These are phyloP conservation scores for Paecilomyces variotii DNA, from an alignment of 2,329 filamentous ascomycete genomes.

Conservation along the genomic window DNA sequence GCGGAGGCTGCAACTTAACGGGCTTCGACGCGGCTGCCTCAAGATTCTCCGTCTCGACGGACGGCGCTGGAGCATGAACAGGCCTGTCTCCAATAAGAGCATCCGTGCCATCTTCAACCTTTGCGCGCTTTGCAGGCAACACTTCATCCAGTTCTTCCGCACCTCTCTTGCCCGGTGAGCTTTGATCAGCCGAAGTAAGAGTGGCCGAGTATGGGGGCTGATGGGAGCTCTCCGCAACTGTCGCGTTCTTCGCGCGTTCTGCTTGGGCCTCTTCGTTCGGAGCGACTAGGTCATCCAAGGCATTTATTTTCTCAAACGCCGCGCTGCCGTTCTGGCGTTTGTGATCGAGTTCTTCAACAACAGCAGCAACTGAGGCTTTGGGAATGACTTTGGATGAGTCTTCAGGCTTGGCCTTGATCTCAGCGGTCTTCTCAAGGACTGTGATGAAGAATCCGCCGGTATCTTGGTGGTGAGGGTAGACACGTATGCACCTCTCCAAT, in stretches of 20 bases:
- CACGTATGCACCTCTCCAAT: conserved; percentile 81
- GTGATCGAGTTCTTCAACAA: conserved; percentile 27
- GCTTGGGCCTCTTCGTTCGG: conserved; percentile 19
- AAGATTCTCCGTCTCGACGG: conserved; percentile 14
- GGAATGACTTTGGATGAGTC: conserved; percentile 32
- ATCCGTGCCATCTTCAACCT: conserved; percentile 32
- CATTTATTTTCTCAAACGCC: conserved; percentile 29
- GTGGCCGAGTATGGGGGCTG: conserved; percentile 26
- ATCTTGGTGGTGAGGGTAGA: conserved; percentile 92
- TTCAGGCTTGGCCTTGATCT: conserved; percentile 72
- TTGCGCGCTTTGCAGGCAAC: conserved; percentile 37
- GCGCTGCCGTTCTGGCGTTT: conserved; percentile 21
- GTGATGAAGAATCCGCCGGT: conserved; percentile 98
- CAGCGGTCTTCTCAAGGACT: conserved; percentile 82
- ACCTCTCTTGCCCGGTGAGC: conserved; percentile 23
- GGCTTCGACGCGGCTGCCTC: conserved; percentile 15
- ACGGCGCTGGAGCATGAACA: conserved; percentile 22
- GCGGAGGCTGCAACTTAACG: conserved; percentile 13
- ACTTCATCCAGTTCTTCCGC: conserved; percentile 28
- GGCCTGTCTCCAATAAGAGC: conserved; percentile 30
- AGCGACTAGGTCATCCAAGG: conserved; percentile 32
- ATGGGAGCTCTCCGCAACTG: conserved; percentile 26
- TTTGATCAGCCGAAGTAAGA: conserved; percentile 13
- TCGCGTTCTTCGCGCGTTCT: conserved; percentile 26
- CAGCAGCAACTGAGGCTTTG: conserved; percentile 31